Percentiles rank a stretch among this genome's conserved stretches.
phyloP scores from a whole-genome alignment of 495 filamentous ascomycete genomes.

The Cudoniella acicularis region DNA sequence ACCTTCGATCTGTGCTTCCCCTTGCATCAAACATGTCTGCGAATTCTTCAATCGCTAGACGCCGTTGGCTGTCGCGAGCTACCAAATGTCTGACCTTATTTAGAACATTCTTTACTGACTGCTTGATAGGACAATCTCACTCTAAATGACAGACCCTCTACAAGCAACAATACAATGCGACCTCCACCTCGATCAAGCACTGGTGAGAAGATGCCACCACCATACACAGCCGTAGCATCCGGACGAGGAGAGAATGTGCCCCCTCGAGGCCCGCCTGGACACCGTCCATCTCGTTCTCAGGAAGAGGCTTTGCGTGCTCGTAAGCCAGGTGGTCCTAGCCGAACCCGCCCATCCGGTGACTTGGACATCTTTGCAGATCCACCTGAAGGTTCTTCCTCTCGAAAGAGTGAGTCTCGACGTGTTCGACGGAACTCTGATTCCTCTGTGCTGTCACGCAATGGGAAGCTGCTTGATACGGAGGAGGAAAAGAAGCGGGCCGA shows the following conservation, averaged over 20 bases:
- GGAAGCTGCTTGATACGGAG: conserved; percentile 60
- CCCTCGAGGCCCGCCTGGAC: conserved; percentile 42
- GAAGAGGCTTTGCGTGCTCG: conserved; percentile 54
- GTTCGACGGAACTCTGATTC: conserved; percentile 91
- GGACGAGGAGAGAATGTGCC: conserved; percentile 47
- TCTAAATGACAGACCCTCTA: conserved; percentile 38
- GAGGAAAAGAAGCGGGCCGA: conserved; percentile 76
- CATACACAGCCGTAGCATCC: conserved; percentile 13
- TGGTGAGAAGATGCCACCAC: conserved; percentile 37
- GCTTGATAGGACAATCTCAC: conserved; percentile 44
- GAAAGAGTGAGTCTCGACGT: conserved; percentile 44
- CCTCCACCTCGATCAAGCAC: conserved; percentile 39
- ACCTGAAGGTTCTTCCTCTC: conserved; percentile 28
- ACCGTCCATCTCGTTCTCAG: conserved; percentile 57
- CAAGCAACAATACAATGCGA: conserved; percentile 10
- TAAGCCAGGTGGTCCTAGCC: conserved; percentile 32
- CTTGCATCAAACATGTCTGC: not conserved
- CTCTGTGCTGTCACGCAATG: conserved; percentile 67
- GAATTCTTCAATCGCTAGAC: not conserved
- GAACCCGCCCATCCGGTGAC: conserved; percentile 30
- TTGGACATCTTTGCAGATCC: conserved; percentile 63
- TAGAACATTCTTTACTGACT: conserved; percentile 7
- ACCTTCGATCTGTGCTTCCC: not conserved
- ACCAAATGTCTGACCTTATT: conserved; percentile 5
- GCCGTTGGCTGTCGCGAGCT: conserved; percentile 3